Conservation (phyloP, 2,329 filamentous ascomycete genomes). For the Pseudogymnoascus sp. region DNA sequence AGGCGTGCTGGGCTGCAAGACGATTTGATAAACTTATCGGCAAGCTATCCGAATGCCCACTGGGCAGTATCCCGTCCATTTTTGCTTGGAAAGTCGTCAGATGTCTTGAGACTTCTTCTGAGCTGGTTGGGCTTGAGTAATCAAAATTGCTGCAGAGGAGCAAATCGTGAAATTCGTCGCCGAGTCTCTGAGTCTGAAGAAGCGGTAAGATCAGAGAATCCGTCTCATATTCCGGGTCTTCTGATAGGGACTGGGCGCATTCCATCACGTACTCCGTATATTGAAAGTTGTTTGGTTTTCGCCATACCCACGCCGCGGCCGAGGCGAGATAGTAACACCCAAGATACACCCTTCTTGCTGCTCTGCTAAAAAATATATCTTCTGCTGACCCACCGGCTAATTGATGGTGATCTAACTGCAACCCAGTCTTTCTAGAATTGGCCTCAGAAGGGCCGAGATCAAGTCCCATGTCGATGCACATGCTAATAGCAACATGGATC, state of each 20-base stretch:
- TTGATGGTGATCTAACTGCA: background rate
- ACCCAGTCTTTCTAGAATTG: constrained; percentile 11
- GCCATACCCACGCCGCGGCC: constrained; percentile 17
- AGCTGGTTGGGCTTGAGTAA: background rate
- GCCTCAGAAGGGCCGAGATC: constrained; percentile 16
- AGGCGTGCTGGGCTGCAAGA: background rate
- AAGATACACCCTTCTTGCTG: constrained; percentile 17
- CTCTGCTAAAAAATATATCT: constrained; percentile 9
- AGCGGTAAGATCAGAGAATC: constrained; percentile 22
- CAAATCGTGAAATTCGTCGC: constrained; percentile 14
- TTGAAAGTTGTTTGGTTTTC: constrained; percentile 16
- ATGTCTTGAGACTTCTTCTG: background rate
- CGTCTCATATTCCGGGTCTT: constrained; percentile 20
- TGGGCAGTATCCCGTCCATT: background rate
- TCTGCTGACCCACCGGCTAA: background rate
- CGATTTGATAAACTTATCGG: background rate
- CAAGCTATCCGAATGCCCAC: background rate
- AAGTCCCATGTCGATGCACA: constrained; percentile 19
- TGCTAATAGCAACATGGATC: constrained; percentile 20
- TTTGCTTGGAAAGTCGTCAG: background rate
- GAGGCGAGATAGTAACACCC: constrained; percentile 20
- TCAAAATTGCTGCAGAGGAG: background rate
- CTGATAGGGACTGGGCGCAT: constrained; percentile 20
- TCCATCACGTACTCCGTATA: constrained; percentile 17
- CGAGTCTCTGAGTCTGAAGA: constrained; percentile 19